Evolutionary conservation across 768 basidiomycete genomes (phyloP).

Genomic region (Neoboletus brunneissimus): DNA sequence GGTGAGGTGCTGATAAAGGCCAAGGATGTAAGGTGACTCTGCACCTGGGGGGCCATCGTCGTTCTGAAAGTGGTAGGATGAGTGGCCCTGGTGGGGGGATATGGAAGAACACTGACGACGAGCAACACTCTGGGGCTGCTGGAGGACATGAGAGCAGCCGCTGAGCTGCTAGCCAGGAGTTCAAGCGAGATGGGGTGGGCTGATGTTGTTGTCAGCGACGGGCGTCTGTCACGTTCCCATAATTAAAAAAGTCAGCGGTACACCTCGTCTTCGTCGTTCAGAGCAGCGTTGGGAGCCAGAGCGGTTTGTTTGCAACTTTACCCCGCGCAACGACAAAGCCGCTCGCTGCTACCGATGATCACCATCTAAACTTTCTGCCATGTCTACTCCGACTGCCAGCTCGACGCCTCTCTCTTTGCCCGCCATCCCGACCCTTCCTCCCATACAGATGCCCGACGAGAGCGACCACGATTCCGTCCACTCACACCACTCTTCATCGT

Average conservation of each 20-base stretch:
- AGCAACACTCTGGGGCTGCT: conserved; percentile 36
- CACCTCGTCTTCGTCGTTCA: conserved; percentile 7
- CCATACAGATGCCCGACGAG: conserved; percentile 41
- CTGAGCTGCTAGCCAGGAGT: background rate
- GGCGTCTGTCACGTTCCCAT: conserved; percentile 22
- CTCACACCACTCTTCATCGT: conserved; percentile 28
- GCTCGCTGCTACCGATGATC: conserved; percentile 13
- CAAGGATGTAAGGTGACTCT: conserved; percentile 75
- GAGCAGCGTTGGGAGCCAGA: conserved; percentile 1
- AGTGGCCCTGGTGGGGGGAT: background rate
- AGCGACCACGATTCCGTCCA: conserved; percentile 21
- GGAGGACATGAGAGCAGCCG: conserved; percentile 7
- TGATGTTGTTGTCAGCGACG: conserved; percentile 1
- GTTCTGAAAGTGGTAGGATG: conserved; percentile 46
- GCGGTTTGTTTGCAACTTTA: conserved; percentile 1
- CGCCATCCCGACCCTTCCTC: conserved; percentile 43
- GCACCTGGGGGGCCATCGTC: conserved; percentile 78
- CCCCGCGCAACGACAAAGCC: conserved; percentile 1
- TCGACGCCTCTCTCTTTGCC: conserved; percentile 29
- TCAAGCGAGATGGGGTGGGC: background rate
- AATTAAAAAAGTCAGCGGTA: conserved; percentile 13
- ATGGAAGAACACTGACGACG: conserved; percentile 36
- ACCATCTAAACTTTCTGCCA: conserved; percentile 14
- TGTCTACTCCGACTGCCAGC: conserved; percentile 17
- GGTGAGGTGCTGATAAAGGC: conserved; percentile 62